Conservation (phyloP, 148 eudicot species). For the Fagopyrum esculentum region DNA sequence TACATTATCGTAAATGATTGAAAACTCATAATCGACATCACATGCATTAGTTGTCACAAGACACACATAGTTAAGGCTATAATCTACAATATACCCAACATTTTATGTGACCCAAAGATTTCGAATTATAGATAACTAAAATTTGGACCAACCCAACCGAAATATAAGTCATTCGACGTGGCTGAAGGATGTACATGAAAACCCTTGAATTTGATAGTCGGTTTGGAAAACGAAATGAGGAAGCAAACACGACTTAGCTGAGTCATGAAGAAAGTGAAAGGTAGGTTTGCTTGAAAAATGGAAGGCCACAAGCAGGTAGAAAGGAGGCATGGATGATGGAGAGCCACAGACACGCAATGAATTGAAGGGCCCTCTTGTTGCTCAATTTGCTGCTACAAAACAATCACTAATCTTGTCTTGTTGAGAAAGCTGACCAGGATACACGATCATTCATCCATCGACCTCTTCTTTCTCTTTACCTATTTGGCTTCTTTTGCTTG, state of each 20-base stretch:
- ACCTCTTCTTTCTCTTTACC: background rate
- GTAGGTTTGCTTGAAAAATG: background rate
- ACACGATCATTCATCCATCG: background rate
- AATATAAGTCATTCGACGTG: background rate
- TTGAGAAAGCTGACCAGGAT: constrained; percentile 1
- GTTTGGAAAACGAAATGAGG: background rate
- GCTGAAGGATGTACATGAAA: background rate
- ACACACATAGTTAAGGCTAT: too few relatives aligned
- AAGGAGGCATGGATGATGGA: constrained; percentile 7
- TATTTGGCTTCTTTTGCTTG: constrained; percentile 1
- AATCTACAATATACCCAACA: too few relatives aligned
- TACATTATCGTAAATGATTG: too few relatives aligned
- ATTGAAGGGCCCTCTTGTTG: background rate
- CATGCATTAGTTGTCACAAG: too few relatives aligned
- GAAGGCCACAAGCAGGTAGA: background rate
- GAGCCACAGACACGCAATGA: background rate
- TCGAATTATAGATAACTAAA: too few relatives aligned
- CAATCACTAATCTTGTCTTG: background rate
- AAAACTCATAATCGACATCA: too few relatives aligned
- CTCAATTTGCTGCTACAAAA: background rate
- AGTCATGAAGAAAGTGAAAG: background rate
- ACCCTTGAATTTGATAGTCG: background rate
- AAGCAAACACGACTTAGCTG: background rate
- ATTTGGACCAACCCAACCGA: background rate
- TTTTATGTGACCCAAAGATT: too few relatives aligned